Base-by-base conservation (phyloP, 2,329 filamentous ascomycete genomes). In the Colletotrichum sp. region DNA sequence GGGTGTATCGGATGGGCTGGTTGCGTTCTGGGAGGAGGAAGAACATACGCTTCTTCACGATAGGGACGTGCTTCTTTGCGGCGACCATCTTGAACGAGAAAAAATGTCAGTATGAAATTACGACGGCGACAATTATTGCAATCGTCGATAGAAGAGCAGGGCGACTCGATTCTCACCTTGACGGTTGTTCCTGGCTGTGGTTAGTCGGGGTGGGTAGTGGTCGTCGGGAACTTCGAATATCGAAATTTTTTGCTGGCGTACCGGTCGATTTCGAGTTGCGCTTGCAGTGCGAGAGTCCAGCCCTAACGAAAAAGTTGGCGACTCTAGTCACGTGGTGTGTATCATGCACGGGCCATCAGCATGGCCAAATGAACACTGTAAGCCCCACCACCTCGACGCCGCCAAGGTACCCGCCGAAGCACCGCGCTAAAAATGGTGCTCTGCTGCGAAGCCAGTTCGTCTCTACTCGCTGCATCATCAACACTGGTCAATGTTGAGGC, bases 11-110 rank as follows among this genome's bases (percentile, higher is more conserved):
- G 74, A 62, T 28, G 69, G 61, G 76, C 64, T 67, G 66, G 16
- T 28, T 36, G 36, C 36, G 3, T 28, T 22, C 28, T 60, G 28
- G 56, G 58, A 62, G 56, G 61, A 77, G 72, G 78, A 76, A 79
- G 81, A 85, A 96, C 95, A 87, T 96, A 98, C 96, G 96, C 96
- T 99, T 99, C 95, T 99, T 99, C 87, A 99, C 95, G 93, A 99
- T 99, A 86, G 96, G 94, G 87, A 98, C 93, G 90, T 98, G 97
- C 93, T 98, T 97, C 95, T 97, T 98, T 90, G 96, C 95, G 94
- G 96, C 93, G 92, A 96, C 96, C 97, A 98, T 98, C 96, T 96
- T 81, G 72, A 80, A 61, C 10, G 12, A 18, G 65, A 75, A 74
- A 77, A 79, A 79, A 81, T 77, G 80, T 85, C 80, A 85, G 84